Base-by-base conservation (phyloP, 805 yeast genomes). In the Wickerhamiella spandovensis region DNA sequence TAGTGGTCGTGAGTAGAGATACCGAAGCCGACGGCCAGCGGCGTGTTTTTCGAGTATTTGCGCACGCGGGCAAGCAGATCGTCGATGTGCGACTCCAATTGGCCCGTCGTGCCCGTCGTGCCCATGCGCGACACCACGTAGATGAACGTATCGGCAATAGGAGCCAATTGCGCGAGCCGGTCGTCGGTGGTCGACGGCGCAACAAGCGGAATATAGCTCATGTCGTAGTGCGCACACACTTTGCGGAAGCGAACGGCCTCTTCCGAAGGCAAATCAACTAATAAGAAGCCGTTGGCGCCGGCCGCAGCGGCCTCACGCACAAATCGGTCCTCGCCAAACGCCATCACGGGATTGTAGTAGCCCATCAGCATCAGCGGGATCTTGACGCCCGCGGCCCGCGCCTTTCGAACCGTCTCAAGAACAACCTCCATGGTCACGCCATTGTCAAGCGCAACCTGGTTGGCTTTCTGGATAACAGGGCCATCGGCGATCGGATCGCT, bases 401-500 rank as follows among this genome's bases (percentile, higher is more conserved):
- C 97, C 57, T 76, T 63, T 52, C 71, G 67, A 23, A 92, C 85
- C 44, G 86, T 64, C 15, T 84, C 88, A 53, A 92, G 69, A 56
- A 87, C 80, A 61, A 73, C 72, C 7, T 70, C 64, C 55, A 87
- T 79, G 28, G 87, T 82, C 53, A 88, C 77, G 13, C 95, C 95
- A 60, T 92, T 90, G 23, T 77, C 74, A 55, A 92, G 73, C 18
- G 98, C 92, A n/a, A 67, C 52, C 49, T 62, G 57, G 69, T 89
- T 89, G 38, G 97, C 87, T 32, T 72, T 79, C 70, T 92, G 98
- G 61, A 92, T 92, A 17, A 95, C 86, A 39, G 97, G 95, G 46
- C 99, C 99, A 67, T 92, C 99, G 32, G 97, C 99, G 65, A 92
- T 88, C 38, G 99, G 98, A 65, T 92, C 99, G 21, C 95, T 82